phyloP scores from a whole-genome alignment of 2,329 filamentous ascomycete genomes.

The Alternaria viburni region DNA sequence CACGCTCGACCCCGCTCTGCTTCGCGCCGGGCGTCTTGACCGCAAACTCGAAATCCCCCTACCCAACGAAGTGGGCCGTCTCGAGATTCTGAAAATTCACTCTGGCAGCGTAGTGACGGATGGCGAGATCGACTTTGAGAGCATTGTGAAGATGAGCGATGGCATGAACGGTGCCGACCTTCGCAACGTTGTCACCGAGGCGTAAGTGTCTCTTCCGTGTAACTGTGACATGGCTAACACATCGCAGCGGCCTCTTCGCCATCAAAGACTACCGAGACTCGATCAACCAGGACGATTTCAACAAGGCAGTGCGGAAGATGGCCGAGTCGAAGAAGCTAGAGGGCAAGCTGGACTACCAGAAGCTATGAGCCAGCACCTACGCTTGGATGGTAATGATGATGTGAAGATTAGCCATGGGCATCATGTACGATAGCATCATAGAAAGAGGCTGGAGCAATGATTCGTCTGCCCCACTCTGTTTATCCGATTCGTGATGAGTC shows the following conservation, averaged over 20 bases:
- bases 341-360: conserved; percentile 97
- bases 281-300: conserved; percentile 98
- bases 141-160: conserved; percentile 99
- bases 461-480: background rate
- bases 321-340: conserved; percentile 98
- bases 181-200: conserved; percentile 97
- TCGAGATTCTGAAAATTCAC: conserved; percentile 99
- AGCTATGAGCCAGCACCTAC: conserved; percentile 64
- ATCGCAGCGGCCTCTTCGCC: conserved; percentile 81
- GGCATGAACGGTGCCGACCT: conserved; percentile 96
- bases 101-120: conserved; percentile 84
- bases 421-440: conserved; percentile 11
- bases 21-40: conserved; percentile 91
- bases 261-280: conserved; percentile 98
- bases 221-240: conserved; percentile 30
- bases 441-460: background rate
- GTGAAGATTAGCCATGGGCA: conserved; percentile 18
- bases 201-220: conserved; percentile 66
- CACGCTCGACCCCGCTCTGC: conserved; percentile 89
- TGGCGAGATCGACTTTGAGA: conserved; percentile 98
- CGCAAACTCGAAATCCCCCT: conserved; percentile 97
- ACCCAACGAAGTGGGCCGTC: conserved; percentile 92
- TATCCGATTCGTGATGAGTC: background rate
- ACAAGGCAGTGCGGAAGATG: conserved; percentile 97
- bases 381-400: conserved; percentile 14